Evolutionary conservation across 2,329 filamentous ascomycete genomes (phyloP).

Genomic region (Biscogniauxia marginata): DNA sequence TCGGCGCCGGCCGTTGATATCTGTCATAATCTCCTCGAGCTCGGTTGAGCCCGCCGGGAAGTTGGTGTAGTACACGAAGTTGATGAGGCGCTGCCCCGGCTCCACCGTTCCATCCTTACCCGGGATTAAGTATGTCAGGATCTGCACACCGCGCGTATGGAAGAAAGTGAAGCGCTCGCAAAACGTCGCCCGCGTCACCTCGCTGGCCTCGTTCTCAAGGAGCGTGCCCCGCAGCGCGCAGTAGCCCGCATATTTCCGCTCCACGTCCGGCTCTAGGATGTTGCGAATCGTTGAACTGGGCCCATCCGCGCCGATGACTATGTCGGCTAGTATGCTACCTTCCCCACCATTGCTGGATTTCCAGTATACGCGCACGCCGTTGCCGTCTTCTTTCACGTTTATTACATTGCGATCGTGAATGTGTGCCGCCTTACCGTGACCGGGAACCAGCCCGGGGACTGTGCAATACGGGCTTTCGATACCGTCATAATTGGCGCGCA

Average conservation of each 20-base stretch:
- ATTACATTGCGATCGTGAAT: slow-evolving; percentile 36
- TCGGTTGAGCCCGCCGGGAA: slow-evolving; percentile 34
- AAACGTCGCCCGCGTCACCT: slow-evolving; percentile 34
- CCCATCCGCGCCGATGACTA: slow-evolving; percentile 45
- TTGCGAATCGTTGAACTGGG: slow-evolving; percentile 39
- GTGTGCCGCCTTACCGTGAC: slow-evolving; percentile 32
- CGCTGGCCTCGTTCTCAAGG: slow-evolving; percentile 36
- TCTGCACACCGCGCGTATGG: slow-evolving; percentile 37
- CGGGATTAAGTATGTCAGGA: slow-evolving; percentile 43
- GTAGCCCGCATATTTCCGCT: slow-evolving; percentile 39
- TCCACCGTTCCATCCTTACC: slow-evolving; percentile 37
- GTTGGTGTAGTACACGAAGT: slow-evolving; percentile 47
- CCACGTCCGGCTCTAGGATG: slow-evolving; percentile 29
- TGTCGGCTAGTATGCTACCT: slow-evolving; percentile 33
- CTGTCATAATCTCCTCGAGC: slow-evolving; percentile 36
- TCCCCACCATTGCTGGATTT: slow-evolving; percentile 32
- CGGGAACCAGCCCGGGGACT: slow-evolving; percentile 23
- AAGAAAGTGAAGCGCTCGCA: slow-evolving; percentile 41
- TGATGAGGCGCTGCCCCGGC: slow-evolving; percentile 40
- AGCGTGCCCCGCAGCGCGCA: slow-evolving; percentile 43
- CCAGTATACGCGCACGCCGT: slow-evolving; percentile 33
- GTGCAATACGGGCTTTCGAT: slow-evolving; percentile 32
- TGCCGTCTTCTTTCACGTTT: slow-evolving; percentile 24
- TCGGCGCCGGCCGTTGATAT: slow-evolving; percentile 30
- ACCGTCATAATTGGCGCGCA: slow-evolving; percentile 45